Percentiles rank a stretch among this genome's conserved stretches.
Conservation (phyloP, 2,329 filamentous ascomycete genomes). For the Phialophora macrospora region DNA sequence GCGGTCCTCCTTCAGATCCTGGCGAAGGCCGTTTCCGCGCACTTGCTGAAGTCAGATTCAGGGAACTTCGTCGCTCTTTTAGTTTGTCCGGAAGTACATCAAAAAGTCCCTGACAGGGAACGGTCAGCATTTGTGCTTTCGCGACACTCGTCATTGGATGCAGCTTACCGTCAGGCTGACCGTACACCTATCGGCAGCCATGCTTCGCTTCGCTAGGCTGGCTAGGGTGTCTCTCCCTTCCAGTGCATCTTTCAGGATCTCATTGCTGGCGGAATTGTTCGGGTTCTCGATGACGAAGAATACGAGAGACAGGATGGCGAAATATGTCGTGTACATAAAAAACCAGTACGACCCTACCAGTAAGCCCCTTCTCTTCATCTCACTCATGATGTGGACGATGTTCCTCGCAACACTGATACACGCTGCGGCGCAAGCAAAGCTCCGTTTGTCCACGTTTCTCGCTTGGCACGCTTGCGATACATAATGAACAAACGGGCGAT, state of each 20-base stretch:
- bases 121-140: constrained; percentile 15
- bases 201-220: constrained; percentile 77
- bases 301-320: constrained; percentile 66
- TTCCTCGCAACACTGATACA: constrained; percentile 70
- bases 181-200: constrained; percentile 87
- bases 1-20: constrained; percentile 20
- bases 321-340: constrained; percentile 71
- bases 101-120: constrained; percentile 70
- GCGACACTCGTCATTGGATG: constrained; percentile 3
- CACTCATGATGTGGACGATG: constrained; percentile 67
- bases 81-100: constrained; percentile 78
- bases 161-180: constrained; percentile 71
- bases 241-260: constrained; percentile 82
- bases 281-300: constrained; percentile 70
- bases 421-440: constrained; percentile 68
- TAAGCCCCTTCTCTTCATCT: constrained; percentile 66
- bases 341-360: constrained; percentile 70
- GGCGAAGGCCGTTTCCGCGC: constrained; percentile 56
- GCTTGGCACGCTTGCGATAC: constrained; percentile 59
- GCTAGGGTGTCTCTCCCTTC: constrained; percentile 83
- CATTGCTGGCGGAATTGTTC: constrained; percentile 65
- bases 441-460: constrained; percentile 62
- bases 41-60: constrained; percentile 46
- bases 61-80: constrained; percentile 58
- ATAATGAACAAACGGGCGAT: constrained; percentile 69